Base-by-base conservation (phyloP, 176 grass and related monocot species). In the Pontederia paniculata region DNA sequence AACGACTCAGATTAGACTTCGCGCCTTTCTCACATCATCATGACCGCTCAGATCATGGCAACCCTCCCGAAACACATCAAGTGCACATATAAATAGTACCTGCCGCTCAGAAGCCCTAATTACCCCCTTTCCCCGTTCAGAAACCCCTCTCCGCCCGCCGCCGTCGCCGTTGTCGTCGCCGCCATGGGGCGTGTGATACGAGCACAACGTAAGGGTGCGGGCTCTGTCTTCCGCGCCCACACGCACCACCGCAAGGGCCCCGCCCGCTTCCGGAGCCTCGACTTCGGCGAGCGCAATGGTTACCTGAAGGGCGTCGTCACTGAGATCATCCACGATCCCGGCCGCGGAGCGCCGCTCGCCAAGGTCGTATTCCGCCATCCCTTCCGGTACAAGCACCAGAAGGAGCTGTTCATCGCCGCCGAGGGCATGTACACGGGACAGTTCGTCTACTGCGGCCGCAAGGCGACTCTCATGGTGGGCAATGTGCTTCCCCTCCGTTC, bases 171-270 rank as follows among this genome's bases (percentile, higher is more conserved):
- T 47, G 41, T 21, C 68, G 66, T 22, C 60, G 62, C 21, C 12
- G 63, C 74, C 51, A 95, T 95, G 89, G 89, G 89, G 42, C 81
- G 89, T 44, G 89, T 95, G 75, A 95, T 95, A 81, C 73, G 89
- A 28, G 81, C 89, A 4, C 89, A 95, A 78, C 81, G 89, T 54
- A 95, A 95, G 85, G 89, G 89, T 62, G 89, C 85, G 17, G 89
- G 89, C 1, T 89, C 89, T 22, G 73, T 95, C 15, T 95, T 95
- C 78, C 83, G 84, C 60, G 88, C 89, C 8, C 89, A 95, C 81
- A 95, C 89, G 12, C 89, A 95, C 89, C 89, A 95, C 81, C 89
- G 89, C 65, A 95, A 95, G 81, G 89, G 89, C 3, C 78, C 89
- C 0, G 89, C 89, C 16, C 66, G 89, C 1, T 95, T 95, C 69